Evolutionary conservation across 75 land plant species (phyloP).

Genomic region (Picea glauca): DNA sequence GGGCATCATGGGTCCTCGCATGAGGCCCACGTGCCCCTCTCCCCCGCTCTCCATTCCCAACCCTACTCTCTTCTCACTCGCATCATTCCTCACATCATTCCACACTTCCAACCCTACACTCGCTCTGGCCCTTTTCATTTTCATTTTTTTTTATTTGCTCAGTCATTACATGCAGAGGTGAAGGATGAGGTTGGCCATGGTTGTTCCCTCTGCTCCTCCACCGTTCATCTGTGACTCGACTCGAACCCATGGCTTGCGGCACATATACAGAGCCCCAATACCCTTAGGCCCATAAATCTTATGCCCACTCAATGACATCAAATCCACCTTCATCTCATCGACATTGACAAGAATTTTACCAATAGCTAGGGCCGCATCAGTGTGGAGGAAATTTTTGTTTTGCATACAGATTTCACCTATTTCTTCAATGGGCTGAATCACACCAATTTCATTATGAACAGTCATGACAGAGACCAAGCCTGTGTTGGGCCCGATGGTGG

Average conservation of each 20-base stretch:
- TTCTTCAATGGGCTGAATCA: constrained; percentile 89
- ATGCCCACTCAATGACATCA: constrained; percentile 95
- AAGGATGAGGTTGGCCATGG: too few species aligned
- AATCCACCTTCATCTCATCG: constrained; percentile 69
- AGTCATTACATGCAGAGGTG: too few species aligned
- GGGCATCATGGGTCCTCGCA: too few species aligned
- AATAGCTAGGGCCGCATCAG: constrained; percentile 90
- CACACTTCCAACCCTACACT: too few species aligned
- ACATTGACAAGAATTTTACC: constrained; percentile 91
- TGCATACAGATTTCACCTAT: constrained; percentile 77
- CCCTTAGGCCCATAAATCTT: constrained; percentile 99
- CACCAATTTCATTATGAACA: constrained; percentile 97
- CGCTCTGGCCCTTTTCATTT: too few species aligned
- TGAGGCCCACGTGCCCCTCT: too few species aligned
- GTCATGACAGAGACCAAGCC: constrained; percentile 88
- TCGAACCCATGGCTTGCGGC: constrained; percentile 27
- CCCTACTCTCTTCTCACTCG: too few species aligned
- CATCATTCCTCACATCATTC: too few species aligned
- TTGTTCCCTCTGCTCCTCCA: constrained; percentile 37
- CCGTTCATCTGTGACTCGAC: constrained; percentile 85
- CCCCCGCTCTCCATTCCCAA: too few species aligned
- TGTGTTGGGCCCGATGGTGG: constrained; percentile 78
- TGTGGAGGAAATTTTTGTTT: constrained; percentile 68
- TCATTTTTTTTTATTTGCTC: too few species aligned
- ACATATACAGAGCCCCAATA: constrained; percentile 86